phyloP scores from a whole-genome alignment of 148 eudicot species.

The Chenopodium quinoa region DNA sequence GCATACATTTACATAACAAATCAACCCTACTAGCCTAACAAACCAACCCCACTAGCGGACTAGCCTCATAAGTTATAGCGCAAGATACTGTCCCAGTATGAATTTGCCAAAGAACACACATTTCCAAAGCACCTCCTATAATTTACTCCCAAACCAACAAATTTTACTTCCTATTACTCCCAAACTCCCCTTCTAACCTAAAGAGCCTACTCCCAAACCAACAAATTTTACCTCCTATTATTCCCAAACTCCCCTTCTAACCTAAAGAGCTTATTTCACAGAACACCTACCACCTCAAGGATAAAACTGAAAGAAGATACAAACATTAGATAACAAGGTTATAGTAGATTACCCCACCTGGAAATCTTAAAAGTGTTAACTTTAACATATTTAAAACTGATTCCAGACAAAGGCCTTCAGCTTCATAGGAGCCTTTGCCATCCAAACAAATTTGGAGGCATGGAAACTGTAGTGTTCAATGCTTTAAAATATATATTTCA shows the following conservation, averaged over 20 bases:
- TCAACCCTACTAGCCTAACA: background rate
- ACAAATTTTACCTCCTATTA: background rate
- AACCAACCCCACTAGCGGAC: background rate
- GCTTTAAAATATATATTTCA: background rate
- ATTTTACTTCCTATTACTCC: background rate
- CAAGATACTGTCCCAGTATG: background rate
- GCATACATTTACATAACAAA: background rate
- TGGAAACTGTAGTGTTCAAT: background rate
- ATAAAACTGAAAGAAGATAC: background rate
- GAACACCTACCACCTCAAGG: background rate
- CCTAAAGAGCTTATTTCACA: background rate
- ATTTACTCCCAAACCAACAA: no score
- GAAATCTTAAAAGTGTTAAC: background rate
- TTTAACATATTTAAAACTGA: background rate
- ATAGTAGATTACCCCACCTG: background rate
- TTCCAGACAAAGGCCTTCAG: background rate
- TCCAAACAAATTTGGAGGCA: background rate
- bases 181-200: no score
- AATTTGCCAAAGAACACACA: background rate
- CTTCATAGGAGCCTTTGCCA: background rate
- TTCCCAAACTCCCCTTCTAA: no score
- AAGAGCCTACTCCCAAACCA: background rate
- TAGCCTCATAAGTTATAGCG: background rate
- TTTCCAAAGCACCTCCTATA: background rate
- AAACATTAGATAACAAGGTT: background rate